These are phyloP conservation scores for Dillenia turbinata DNA, from an alignment of 164 flowering plant genomes.

Conservation along the genomic window DNA sequence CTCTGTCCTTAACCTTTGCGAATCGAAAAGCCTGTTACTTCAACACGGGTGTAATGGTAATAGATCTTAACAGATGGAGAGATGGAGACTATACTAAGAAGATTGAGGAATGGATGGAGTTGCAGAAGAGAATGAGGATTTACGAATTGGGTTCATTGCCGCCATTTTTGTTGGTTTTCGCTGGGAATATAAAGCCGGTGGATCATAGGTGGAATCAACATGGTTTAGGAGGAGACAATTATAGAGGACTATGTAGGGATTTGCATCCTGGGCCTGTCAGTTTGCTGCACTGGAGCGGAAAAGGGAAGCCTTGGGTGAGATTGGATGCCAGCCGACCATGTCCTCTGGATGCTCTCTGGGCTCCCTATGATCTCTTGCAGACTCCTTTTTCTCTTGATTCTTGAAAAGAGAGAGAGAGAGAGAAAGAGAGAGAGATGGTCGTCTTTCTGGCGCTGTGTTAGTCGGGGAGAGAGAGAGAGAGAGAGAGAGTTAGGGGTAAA, in stretches of 20 bases:
- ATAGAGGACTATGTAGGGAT: constrained; percentile 70
- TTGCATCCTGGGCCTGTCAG: constrained; percentile 93
- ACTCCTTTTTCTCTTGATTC: constrained; percentile 44
- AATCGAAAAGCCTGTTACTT: constrained; percentile 73
- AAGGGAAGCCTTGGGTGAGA: constrained; percentile 90
- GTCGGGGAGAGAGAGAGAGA: too few species aligned
- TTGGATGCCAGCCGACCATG: constrained; percentile 75
- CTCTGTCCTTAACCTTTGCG: constrained; percentile 63
- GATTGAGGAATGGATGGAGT: constrained; percentile 92
- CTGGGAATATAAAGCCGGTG: constrained; percentile 74
- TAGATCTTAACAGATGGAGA: constrained; percentile 71
- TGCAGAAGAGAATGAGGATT: constrained; percentile 86
- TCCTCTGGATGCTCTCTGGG: constrained; percentile 90
- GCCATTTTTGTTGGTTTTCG: constrained; percentile 83
- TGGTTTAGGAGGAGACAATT: constrained; percentile 87
- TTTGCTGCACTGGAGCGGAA: constrained; percentile 92
- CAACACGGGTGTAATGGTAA: constrained; percentile 96
- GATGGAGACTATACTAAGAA: constrained; percentile 56
- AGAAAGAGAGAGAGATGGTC: background rate
- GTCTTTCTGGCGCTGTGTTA: too few species aligned
- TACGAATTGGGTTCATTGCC: constrained; percentile 89
- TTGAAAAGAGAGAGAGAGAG: constrained; percentile 7
- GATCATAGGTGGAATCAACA: constrained; percentile 97
- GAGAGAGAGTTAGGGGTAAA: too few species aligned
- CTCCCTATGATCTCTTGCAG: constrained; percentile 76